Evolutionary conservation across 306 rosid species (phyloP), one percentile per base, ranked within the genome.

Genomic region (Chamaecrista fasciculata): DNA sequence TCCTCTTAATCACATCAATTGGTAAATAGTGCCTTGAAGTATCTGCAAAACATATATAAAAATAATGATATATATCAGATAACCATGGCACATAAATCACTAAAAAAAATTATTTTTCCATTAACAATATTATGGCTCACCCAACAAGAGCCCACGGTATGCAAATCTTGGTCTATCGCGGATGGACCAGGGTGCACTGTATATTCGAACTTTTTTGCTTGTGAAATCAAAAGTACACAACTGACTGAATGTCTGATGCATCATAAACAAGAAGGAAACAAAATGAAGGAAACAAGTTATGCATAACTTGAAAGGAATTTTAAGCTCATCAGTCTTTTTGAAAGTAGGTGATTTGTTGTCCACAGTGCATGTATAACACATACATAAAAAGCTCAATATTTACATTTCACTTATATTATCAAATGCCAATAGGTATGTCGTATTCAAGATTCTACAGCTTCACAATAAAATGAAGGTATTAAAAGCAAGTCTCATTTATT

Each of bases 21-120:
- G 99, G 99, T 44, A 83, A 86, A 84, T 81, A 94, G 82, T 94
- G 99, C 82, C 99, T 88, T 10, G 99, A 87, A 26, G 99, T 94
- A 86, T 94, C 99, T 94, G 90, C 81, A 84, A 79, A 73, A 60
- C 23, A 69, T 60, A 70, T 47, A 79, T 16, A n/a, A 62, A 19
- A 55, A 20, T n/a, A 81, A 23, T 31, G 51, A 56, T 48, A 62
- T 9, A 64, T 69, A 77, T 78, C 78, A 57, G n/a, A 76, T 71
- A 39, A 33, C 28, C 76, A 58, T 43, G 25, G 14, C 65, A 77
- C 55, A 53, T 31, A 52, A 64, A 24, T 60, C 44, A 2, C 31
- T 33, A 1, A 24, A 43, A 63, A 72, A 8, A 43, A 62, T 62
- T 31, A 49, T 23, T 20, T 58, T 6, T 6, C 56, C 74, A 42